These are phyloP conservation scores for Prunella vulgaris DNA, from an alignment of 257 asterid species.

Conservation along the genomic window DNA sequence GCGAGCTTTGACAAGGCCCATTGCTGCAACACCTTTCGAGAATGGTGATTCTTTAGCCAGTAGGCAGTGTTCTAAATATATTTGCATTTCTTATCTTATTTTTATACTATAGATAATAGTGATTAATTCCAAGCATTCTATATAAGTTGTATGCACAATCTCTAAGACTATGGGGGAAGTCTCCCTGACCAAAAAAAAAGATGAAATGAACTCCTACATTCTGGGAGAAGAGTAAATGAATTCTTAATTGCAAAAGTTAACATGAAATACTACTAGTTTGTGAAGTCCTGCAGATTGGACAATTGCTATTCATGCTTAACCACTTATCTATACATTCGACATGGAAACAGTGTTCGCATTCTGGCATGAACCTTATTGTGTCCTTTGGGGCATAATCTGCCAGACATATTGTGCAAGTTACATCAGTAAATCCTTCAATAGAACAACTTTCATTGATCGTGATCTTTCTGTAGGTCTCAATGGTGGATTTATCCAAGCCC, in stretches of 20 bases:
- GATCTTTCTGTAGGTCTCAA: conserved; percentile 21
- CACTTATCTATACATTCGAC: conserved; percentile 37
- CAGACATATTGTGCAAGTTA: conserved; percentile 37
- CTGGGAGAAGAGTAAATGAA: not conserved
- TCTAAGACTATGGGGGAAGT: not conserved
- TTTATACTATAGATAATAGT: not conserved
- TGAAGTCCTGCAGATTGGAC: conserved; percentile 39
- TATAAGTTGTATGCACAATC: not conserved
- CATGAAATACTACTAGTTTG: conserved; percentile 2
- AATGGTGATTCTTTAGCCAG: not conserved
- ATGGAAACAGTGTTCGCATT: conserved; percentile 42
- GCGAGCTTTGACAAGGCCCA: not conserved
- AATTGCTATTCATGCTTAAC: conserved; percentile 24
- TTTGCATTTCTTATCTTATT: not conserved
- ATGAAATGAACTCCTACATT: not conserved
- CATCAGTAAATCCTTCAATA: conserved; percentile 16
- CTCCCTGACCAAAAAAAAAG: not conserved
- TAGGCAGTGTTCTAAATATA: not conserved
- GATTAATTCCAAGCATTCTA: not conserved
- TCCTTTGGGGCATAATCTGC: conserved; percentile 32
- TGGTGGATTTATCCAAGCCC: conserved; percentile 27
- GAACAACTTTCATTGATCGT: conserved; percentile 26
- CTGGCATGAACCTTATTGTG: conserved; percentile 32
- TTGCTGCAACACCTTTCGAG: not conserved
- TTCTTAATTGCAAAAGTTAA: not conserved